A percentile compares a stretch with the other conserved stretches of the same genome.
phyloP scores from a whole-genome alignment of 805 yeast genomes.

The Schizosaccharomyces cryophilus region DNA sequence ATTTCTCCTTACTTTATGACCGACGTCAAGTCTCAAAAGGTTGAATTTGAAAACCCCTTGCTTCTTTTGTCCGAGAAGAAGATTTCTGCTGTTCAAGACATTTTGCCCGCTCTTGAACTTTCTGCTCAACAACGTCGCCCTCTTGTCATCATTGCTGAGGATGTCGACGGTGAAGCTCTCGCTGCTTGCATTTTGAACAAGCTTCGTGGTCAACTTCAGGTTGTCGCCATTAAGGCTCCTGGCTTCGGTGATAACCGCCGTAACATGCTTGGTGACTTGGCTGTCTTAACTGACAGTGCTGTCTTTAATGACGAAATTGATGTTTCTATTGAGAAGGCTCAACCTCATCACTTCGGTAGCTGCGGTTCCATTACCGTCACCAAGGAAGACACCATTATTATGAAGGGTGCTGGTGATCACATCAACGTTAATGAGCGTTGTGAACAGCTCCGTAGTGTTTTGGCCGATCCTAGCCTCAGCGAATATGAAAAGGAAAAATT shows the following conservation, averaged over 20 bases:
- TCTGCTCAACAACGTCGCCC: constrained; percentile 89
- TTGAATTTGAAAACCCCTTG: constrained; percentile 84
- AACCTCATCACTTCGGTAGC: constrained; percentile 69
- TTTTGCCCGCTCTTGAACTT: constrained; percentile 76
- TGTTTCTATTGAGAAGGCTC: constrained; percentile 83
- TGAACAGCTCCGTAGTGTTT: constrained; percentile 72
- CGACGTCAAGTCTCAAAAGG: constrained; percentile 74
- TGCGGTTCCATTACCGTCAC: constrained; percentile 81
- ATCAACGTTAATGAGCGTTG: constrained; percentile 62
- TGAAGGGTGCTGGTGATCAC: constrained; percentile 79
- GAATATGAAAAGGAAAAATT: constrained; percentile 92
- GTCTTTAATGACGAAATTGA: constrained; percentile 72
- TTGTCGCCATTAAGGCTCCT: constrained; percentile 92
- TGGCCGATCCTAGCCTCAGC: constrained; percentile 43
- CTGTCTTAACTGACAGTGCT: constrained; percentile 84
- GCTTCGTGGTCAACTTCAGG: constrained; percentile 94
- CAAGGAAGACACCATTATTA: constrained; percentile 81
- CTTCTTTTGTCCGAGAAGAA: constrained; percentile 76
- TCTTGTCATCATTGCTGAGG: constrained; percentile 78
- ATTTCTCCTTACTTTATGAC: constrained; percentile 92
- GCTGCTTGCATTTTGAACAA: constrained; percentile 95
- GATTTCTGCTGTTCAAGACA: constrained; percentile 69
- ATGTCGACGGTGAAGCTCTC: constrained; percentile 90
- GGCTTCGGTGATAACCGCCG: constrained; percentile 98
- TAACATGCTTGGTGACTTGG: constrained; percentile 86